Conservation (phyloP, 2,329 filamentous ascomycete species). For the Aspergillus amoenus region DNA sequence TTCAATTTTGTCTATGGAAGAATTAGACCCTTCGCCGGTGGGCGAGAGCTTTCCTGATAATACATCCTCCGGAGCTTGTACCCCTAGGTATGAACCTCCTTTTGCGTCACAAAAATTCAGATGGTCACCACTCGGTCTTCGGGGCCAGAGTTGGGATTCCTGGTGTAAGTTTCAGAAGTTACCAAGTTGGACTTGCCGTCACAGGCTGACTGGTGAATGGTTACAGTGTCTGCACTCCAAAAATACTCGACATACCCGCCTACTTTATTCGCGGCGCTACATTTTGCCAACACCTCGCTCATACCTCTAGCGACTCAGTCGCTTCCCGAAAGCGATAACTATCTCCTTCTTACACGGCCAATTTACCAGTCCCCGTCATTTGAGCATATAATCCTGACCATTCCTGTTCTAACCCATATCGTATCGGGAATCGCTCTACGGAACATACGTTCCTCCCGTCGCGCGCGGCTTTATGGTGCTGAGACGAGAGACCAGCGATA, state of each 20-base stretch:
- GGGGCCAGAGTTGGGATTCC: slow-evolving; percentile 70
- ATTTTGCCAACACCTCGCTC: slow-evolving; percentile 77
- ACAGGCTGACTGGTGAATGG: background rate
- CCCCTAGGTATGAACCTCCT: slow-evolving; percentile 25
- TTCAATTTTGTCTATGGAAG: slow-evolving; percentile 66
- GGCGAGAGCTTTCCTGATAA: slow-evolving; percentile 52
- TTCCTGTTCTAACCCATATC: slow-evolving; percentile 75
- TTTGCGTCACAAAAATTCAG: slow-evolving; percentile 11
- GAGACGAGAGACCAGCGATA: slow-evolving; percentile 55
- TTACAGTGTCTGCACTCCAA: slow-evolving; percentile 72
- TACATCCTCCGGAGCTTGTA: slow-evolving; percentile 48
- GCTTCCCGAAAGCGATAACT: slow-evolving; percentile 73
- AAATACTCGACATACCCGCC: slow-evolving; percentile 88
- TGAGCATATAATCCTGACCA: slow-evolving; percentile 75
- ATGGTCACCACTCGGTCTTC: slow-evolving; percentile 53
- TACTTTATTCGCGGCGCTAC: slow-evolving; percentile 71
- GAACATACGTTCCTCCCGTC: slow-evolving; percentile 69
- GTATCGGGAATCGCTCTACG: slow-evolving; percentile 74
- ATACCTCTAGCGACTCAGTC: slow-evolving; percentile 74
- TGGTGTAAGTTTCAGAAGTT: slow-evolving; percentile 59
- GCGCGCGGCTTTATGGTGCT: slow-evolving; percentile 72
- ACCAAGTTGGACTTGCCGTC: background rate
- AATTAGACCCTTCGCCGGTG: slow-evolving; percentile 81
- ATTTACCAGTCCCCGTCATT: slow-evolving; percentile 83
- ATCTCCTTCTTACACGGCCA: slow-evolving; percentile 85